Evolutionary conservation across 78 protist species (phyloP).

Genomic region (Emiliania huxleyi): DNA sequence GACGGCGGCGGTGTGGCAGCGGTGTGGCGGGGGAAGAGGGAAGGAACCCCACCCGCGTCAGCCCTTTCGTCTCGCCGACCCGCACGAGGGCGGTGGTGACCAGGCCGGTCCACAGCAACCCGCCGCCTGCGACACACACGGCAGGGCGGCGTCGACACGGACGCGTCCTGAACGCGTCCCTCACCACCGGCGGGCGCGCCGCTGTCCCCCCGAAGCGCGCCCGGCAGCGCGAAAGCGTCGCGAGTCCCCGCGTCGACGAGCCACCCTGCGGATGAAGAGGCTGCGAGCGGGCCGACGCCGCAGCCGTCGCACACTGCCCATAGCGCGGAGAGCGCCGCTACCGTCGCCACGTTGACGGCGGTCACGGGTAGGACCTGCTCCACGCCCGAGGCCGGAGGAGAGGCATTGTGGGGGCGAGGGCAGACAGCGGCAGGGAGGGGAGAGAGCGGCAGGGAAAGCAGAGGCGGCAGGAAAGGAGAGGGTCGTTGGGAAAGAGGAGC

Average conservation of each 20-base stretch:
- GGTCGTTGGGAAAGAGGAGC: no score
- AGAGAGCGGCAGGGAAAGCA: no score
- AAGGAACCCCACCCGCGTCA: no score
- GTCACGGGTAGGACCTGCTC: not conserved
- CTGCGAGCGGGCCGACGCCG: not conserved
- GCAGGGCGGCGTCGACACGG: no score
- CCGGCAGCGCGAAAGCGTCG: not conserved
- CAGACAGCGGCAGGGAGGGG: no score
- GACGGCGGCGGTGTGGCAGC: no score
- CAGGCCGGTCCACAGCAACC: not conserved
- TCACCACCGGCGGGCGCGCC: not conserved
- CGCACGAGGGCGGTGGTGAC: not conserved
- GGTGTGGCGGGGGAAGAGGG: no score
- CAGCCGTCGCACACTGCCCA: not conserved
- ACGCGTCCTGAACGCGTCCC: no score
- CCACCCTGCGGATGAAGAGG: not conserved
- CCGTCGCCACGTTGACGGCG: not conserved
- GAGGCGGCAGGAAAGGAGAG: no score
- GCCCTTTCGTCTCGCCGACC: not conserved
- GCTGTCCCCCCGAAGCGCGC: not conserved
- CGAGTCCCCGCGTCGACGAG: not conserved
- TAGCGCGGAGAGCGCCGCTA: not conserved
- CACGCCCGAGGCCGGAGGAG: no score
- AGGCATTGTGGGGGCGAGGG: no score
- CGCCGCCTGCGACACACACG: no score